phyloP scores from a whole-genome alignment of 495 filamentous ascomycete genomes.

The Clavariopsis aquatica region DNA sequence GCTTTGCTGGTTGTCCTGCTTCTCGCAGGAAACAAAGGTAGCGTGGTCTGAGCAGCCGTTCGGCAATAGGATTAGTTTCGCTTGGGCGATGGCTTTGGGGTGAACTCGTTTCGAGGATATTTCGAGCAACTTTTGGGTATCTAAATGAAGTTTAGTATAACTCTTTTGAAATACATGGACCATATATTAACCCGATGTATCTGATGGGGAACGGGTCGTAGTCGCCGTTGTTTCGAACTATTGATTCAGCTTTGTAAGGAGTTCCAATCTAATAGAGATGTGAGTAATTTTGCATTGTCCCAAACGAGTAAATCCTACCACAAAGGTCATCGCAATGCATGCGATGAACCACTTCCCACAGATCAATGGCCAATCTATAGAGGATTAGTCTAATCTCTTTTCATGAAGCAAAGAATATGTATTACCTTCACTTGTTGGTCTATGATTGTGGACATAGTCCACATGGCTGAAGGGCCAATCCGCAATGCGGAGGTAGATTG shows the following conservation, averaged over 20 bases:
- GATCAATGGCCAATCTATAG: slow-evolving; percentile 19
- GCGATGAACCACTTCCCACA: slow-evolving; percentile 32
- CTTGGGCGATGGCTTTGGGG: slow-evolving; percentile 6
- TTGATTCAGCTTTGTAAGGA: slow-evolving; percentile 7
- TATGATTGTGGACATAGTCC: slow-evolving; percentile 11
- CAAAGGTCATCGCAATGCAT: slow-evolving; percentile 23
- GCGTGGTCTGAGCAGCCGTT: slow-evolving; percentile 30
- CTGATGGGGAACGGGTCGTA: slow-evolving; percentile 34
- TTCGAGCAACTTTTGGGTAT: slow-evolving; percentile 38
- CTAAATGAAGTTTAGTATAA: neutral
- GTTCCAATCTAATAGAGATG: slow-evolving; percentile 17
- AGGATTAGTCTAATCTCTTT: neutral
- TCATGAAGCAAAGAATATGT: neutral
- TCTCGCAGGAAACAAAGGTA: slow-evolving; percentile 31
- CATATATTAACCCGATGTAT: slow-evolving; percentile 13
- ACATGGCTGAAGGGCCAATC: slow-evolving; percentile 28
- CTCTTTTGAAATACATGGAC: no score
- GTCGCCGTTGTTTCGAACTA: slow-evolving; percentile 22
- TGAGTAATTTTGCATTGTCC: neutral
- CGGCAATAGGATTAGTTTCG: slow-evolving; percentile 21
- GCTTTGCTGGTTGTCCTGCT: slow-evolving; percentile 2
- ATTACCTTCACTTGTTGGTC: slow-evolving; percentile 17
- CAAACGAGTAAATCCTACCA: slow-evolving; percentile 10
- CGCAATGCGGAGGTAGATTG: slow-evolving; percentile 22
- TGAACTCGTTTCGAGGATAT: slow-evolving; percentile 29